Conservation (phyloP, 352 stramenopile species). For the Phytophthora ramorum region DNA sequence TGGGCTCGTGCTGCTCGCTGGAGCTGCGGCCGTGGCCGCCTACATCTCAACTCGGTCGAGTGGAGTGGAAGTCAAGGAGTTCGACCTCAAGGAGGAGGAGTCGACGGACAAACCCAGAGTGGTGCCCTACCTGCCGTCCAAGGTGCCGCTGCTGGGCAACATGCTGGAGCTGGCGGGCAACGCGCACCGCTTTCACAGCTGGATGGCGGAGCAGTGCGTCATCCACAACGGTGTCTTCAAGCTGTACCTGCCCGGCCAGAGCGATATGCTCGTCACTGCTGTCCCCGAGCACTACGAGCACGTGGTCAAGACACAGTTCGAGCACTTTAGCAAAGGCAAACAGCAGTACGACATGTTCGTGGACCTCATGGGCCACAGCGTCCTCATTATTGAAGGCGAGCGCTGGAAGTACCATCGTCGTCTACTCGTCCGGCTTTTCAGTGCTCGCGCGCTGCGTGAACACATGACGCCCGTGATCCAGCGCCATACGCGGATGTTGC, state of each 20-base stretch:
- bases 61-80: slow-evolving; percentile 5
- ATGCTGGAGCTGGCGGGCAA: slow-evolving; percentile 39
- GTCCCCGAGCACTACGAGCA: slow-evolving; percentile 62
- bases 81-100: slow-evolving; percentile 1
- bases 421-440: slow-evolving; percentile 52
- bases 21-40: slow-evolving; percentile 27
- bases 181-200: slow-evolving; percentile 41
- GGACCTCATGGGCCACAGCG: slow-evolving; percentile 56
- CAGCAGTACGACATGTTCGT: slow-evolving; percentile 50
- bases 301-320: slow-evolving; percentile 62
- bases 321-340: slow-evolving; percentile 57
- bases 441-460: slow-evolving; percentile 42
- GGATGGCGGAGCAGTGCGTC: slow-evolving; percentile 50
- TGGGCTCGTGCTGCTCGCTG: slow-evolving; percentile 28
- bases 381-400: slow-evolving; percentile 54
- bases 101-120: slow-evolving; percentile 17
- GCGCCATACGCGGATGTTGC: slow-evolving; percentile 37
- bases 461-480: slow-evolving; percentile 51
- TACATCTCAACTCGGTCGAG: slow-evolving; percentile 30
- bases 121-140: slow-evolving; percentile 43
- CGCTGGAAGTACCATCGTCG: slow-evolving; percentile 57
- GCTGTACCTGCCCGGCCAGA: slow-evolving; percentile 45
- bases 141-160: slow-evolving; percentile 44
- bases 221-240: slow-evolving; percentile 39
- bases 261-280: slow-evolving; percentile 46